A percentile compares a stretch with the other conserved stretches of the same genome.
These are phyloP conservation scores for Fusarium denticulatum DNA, from an alignment of 2,329 filamentous ascomycete species.

Conservation along the genomic window DNA sequence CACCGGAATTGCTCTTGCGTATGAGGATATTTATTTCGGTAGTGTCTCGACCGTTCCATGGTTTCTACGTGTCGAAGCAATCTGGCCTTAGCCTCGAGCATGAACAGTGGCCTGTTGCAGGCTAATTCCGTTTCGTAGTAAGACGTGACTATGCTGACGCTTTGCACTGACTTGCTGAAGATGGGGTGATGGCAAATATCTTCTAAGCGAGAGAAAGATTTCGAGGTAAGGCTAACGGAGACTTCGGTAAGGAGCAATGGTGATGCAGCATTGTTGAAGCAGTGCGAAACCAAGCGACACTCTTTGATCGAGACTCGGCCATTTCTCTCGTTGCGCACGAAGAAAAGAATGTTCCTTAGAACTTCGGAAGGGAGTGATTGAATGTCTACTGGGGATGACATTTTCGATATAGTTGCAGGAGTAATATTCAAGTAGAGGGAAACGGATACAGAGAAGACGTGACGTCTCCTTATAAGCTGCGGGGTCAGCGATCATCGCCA, in stretches of 20 bases:
- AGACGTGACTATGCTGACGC: not conserved
- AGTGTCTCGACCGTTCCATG: not conserved
- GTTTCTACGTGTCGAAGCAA: not conserved
- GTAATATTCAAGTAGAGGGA: not conserved
- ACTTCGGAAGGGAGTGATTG: not conserved
- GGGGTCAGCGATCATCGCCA: rapidly evolving
- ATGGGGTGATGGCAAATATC: not conserved
- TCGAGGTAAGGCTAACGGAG: not conserved
- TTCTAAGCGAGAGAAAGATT: not conserved
- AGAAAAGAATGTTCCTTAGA: not conserved
- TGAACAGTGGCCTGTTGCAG: not conserved
- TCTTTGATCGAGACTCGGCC: not conserved
- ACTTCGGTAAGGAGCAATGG: not conserved
- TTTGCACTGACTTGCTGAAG: not conserved
- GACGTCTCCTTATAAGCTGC: not conserved
- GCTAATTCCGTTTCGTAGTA: not conserved
- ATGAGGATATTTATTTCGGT: not conserved
- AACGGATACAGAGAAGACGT: not conserved
- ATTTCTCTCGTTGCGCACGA: not conserved
- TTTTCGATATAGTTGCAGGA: not conserved
- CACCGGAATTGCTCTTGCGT: not conserved
- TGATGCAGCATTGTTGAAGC: not conserved
- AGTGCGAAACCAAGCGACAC: not conserved
- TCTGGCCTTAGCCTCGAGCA: not conserved
- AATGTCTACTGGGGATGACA: not conserved